Evolutionary conservation across 495 filamentous ascomycete species (phyloP), one percentile per base, ranked within the genome.

Genomic region (Xylona heveae): DNA sequence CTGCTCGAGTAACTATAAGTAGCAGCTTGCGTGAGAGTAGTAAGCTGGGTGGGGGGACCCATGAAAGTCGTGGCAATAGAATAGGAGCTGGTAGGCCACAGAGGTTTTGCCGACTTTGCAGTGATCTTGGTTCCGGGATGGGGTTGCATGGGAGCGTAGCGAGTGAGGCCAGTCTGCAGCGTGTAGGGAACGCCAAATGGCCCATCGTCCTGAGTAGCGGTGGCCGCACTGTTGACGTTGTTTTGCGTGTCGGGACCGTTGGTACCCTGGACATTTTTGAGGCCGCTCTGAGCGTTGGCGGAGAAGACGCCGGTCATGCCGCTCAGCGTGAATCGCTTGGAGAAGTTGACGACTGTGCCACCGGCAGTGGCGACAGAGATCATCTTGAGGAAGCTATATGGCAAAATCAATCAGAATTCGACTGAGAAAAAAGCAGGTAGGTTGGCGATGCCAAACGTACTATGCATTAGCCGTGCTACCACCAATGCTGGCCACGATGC

Each of bases 101-200:
- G 54, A 16, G 69, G 65, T 13, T 51, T 64, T 4, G 53, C 46
- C 1, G 52, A 55, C 35, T 65, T 59, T 10, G 59, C 61, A 13
- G 65, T 70, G 33, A 82, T 80, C 28, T 66, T 67, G 12, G 62
- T 72, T 7, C 61, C 62, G 9, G 77, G 74, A 22, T 65, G 56
- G 31, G 61, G 64, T 34, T 74, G 71, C 74, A 78, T 74, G 1
- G 75, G 76, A 17, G 77, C 77, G 51, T 74, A 81, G 46, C 61
- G 63, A 3, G 62, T 78, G 22, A 54, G 37, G 4, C 76, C 77
- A 6, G 59, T 64, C 44, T 83, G 76, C 37, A 59, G 38, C 5
- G 56, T 58, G 42, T 75, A 83, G 1, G 68, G 62, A 15, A 75
- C 55, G 1, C 47, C 59, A 31, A 60, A 68, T 15, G 42, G 35